These are phyloP conservation scores for Komagataella mondaviorum DNA, from an alignment of 805 yeast species.

Conservation along the genomic window DNA sequence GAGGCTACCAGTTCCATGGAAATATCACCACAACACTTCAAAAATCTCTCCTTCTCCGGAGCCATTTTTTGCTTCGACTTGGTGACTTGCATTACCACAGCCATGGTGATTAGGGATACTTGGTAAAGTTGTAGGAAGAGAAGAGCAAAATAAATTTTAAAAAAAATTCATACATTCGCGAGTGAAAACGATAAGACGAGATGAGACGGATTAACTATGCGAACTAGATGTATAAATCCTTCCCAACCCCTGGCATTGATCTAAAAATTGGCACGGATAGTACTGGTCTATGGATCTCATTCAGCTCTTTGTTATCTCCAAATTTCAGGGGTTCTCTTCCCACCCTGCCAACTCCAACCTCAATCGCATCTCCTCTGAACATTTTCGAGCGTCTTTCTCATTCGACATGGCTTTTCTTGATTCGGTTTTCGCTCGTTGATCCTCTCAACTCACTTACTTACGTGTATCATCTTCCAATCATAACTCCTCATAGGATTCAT, in stretches of 20 bases:
- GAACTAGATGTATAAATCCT: no score
- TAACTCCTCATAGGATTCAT: not conserved
- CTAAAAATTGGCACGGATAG: no score
- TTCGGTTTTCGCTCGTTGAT: not conserved
- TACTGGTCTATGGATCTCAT: no score
- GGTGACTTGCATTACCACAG: conserved; percentile 17
- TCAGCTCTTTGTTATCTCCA: no score
- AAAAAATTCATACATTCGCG: not conserved
- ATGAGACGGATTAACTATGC: not conserved
- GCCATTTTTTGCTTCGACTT: conserved; percentile 50
- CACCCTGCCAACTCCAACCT: not conserved
- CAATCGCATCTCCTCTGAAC: not conserved
- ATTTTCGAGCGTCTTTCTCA: not conserved
- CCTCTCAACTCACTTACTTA: not conserved
- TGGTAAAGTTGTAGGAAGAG: not conserved
- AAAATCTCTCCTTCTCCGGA: conserved; percentile 86
- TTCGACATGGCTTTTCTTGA: not conserved
- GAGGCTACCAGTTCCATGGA: conserved; percentile 76
- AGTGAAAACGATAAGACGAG: not conserved
- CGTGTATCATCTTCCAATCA: not conserved
- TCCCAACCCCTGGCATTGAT: no score
- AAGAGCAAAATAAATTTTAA: no score
- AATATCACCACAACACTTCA: conserved; percentile 87
- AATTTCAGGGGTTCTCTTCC: no score
- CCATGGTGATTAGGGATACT: conserved; percentile 6